Base-by-base conservation (phyloP, 805 yeast genomes). In the Candida berthetii region DNA sequence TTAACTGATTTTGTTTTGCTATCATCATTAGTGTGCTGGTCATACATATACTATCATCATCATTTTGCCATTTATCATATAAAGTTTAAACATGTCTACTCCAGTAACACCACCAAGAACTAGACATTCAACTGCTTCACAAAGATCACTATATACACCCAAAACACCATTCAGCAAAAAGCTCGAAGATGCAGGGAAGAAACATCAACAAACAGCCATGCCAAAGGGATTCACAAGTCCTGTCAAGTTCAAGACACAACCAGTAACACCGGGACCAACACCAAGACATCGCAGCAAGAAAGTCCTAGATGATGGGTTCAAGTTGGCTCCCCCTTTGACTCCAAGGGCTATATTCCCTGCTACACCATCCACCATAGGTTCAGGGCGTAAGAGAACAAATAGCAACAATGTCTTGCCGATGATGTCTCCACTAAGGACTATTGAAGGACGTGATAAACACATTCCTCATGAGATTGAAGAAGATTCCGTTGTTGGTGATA, bases 291-390 rank as follows among this genome's bases (percentile, higher is more conserved):
- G 48, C 9, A 35, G 35, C 14, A 48, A 45, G 39, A 52, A 43
- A 40, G 43, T 39, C 35, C 28, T 43, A 8, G 47, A 47, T 3
- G 49, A 45, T 33, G 47, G 50, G 7, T 25, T 27, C n/a, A 27
- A 27, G 4, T 48, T 11, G 27, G 25, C 36, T 14, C 15, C 46
- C 3, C 17, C 25, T 35, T 36, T 38, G 13, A 39, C 47, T 1
- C 44, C 51, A 19, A 52, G 57, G 44, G 41, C 52, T 4, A 32
- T 55, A 5, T 56, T 56, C 41, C 61, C 60, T 14, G 58, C 60
- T 17, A 56, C 61, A 4, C 61, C 61, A 7, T 54, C 58, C 2
- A 55, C 61, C 2, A 41, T 56, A 3, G 61, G 61, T 1, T 47
- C 52, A 11, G 61, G 61, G 7, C 48, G 61, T 25, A 28, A 45